Evolutionary conservation across 108 stramenopile species (phyloP).

Genomic region (Conticribra guillardii): DNA sequence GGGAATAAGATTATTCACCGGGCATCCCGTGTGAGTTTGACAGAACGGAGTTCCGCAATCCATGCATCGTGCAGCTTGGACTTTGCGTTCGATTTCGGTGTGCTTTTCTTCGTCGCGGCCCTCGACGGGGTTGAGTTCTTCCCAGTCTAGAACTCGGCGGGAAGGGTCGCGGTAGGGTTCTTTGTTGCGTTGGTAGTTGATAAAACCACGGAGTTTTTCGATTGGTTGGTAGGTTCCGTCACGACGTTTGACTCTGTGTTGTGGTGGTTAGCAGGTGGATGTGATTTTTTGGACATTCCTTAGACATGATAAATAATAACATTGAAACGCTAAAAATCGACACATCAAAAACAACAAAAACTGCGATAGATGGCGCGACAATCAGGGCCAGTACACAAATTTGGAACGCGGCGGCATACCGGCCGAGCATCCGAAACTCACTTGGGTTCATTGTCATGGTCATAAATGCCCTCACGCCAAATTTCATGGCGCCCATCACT

Average conservation of each 20-base stretch:
- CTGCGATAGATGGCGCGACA: too few relatives aligned
- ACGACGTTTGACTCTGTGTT: constrained; percentile 84
- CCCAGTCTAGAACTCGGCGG: constrained; percentile 93
- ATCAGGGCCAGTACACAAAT: not conserved
- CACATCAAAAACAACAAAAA: too few relatives aligned
- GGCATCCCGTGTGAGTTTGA: constrained; percentile 97
- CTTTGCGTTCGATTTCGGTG: constrained; percentile 90
- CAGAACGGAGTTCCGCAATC: constrained; percentile 99
- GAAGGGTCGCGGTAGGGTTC: constrained; percentile 95
- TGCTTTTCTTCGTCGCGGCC: constrained; percentile 72
- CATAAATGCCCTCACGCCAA: constrained; percentile 89
- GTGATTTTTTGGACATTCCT: constrained; percentile 1
- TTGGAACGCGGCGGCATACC: not conserved
- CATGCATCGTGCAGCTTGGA: constrained; percentile 96
- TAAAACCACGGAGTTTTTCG: constrained; percentile 93
- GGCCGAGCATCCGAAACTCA: constrained; percentile 38
- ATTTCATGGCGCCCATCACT: constrained; percentile 89
- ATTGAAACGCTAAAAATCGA: too few relatives aligned
- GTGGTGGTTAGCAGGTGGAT: not conserved
- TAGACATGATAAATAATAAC: too few relatives aligned
- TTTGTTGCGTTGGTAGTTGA: constrained; percentile 96
- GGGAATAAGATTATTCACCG: constrained; percentile 96
- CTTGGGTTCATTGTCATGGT: constrained; percentile 94
- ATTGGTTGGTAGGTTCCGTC: constrained; percentile 87
- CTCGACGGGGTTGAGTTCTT: constrained; percentile 91